Base-by-base conservation (phyloP, 1,139 yeast species). In the Suhomyces taliae region DNA sequence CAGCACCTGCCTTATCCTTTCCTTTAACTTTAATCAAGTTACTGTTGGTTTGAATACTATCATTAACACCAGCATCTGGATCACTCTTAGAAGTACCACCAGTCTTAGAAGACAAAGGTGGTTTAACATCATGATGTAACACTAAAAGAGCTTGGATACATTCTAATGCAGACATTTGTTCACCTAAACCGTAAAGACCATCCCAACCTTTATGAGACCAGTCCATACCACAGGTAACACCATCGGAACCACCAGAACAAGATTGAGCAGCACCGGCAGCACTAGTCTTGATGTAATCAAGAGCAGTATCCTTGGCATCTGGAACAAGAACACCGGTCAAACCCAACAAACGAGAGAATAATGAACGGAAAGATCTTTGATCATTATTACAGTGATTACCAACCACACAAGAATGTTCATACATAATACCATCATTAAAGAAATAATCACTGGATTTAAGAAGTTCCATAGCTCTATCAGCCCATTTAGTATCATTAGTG, bases 351-450 rank as follows among this genome's bases (percentile, higher is more conserved):
- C 97, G 75, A 2, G 93, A 68, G 57, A 87, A 82, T 55, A 87
- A 87, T 2, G 93, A 95, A 61, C 88, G 86, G 76, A 91, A 91
- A 7, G 95, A 82, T 57, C 97, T 79, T 73, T 91, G 97, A 75
- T 91, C 97, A 48, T 82, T 87, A 69, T 89, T 83, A 74, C 98
- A 91, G 44, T 71, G 69, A 19, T 68, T 69, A 27, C 57, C 57
- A 8, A 61, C 56, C 2, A 74, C 61, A 67, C 98, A 91, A 2
- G 96, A 89, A 36, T 82, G 82, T 66, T 91, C 98, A 56, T 76
- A 85, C 85, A 89, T 78, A 51, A 88, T 72, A 39, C 78, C 67
- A 51, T 77, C 62, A 56, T 81, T 72, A 66, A 84, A 81, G 65
- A 89, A 90, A 48, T 81, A 81, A 2, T 64, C 59, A 36, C 67